Evolutionary conservation across 2,329 filamentous ascomycete genomes (phyloP).

Genomic region (Fusarium equiseti): DNA sequence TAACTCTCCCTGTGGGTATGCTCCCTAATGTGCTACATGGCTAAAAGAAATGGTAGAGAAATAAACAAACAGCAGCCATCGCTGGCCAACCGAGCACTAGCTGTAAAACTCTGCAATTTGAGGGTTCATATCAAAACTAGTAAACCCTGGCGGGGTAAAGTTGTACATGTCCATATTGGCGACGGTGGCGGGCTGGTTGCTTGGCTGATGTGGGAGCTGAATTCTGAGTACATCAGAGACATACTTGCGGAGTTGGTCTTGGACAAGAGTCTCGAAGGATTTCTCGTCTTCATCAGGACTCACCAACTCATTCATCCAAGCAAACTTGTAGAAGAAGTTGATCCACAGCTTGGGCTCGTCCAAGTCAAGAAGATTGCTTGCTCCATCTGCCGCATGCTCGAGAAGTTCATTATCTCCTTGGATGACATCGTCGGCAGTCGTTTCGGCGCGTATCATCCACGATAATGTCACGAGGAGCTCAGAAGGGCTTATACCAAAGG

Average conservation of each 20-base stretch:
- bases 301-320: constrained; percentile 44
- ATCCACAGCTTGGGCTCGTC: constrained; percentile 35
- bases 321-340: constrained; percentile 37
- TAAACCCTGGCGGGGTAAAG: constrained; percentile 10
- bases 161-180: constrained; percentile 1
- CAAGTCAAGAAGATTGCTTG: constrained; percentile 16
- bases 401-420: constrained; percentile 21
- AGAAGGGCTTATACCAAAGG: constrained; percentile 43
- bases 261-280: constrained; percentile 35
- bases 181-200: constrained; percentile 1
- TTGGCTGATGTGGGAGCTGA: constrained; percentile 30
- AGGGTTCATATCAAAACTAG: constrained; percentile 12
- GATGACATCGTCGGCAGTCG: not conserved
- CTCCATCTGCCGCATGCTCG: constrained; percentile 19
- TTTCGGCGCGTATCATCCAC: constrained; percentile 43
- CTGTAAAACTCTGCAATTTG: constrained; percentile 1
- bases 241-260: constrained; percentile 35
- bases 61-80: not conserved
- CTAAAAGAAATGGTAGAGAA: not conserved
- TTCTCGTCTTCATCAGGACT: constrained; percentile 33
- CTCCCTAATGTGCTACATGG: not conserved
- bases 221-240: constrained; percentile 35
- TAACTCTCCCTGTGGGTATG: not conserved
- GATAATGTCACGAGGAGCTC: constrained; percentile 45
- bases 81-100: not conserved